phyloP scores from a whole-genome alignment of 2,329 filamentous ascomycete species.

The Teratosphaeria nubilosa region DNA sequence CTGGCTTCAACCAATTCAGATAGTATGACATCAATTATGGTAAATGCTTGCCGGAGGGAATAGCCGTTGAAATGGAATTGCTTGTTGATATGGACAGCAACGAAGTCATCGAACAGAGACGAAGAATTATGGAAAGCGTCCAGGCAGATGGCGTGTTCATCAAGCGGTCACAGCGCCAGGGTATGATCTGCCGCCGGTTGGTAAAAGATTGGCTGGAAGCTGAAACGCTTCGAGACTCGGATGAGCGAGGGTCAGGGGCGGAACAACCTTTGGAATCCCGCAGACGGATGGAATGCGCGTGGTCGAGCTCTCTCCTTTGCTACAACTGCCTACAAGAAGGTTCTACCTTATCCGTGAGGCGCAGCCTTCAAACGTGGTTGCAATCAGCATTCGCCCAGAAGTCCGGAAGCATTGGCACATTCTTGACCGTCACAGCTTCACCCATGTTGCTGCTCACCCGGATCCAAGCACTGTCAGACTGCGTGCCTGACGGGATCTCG shows the following conservation, averaged over 20 bases:
- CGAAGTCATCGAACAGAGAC: not conserved
- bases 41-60: not conserved
- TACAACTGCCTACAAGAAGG: no score
- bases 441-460: slow-evolving; percentile 10
- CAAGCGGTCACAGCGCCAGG: not conserved
- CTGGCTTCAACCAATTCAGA: not conserved
- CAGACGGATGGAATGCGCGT: no score
- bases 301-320: no score
- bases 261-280: no score
- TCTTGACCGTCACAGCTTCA: slow-evolving; percentile 11
- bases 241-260: no score
- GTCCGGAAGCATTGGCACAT: slow-evolving; percentile 11
- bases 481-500: slow-evolving; percentile 9
- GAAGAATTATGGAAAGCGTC: not conserved
- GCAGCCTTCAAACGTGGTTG: slow-evolving; percentile 11
- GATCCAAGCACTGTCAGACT: slow-evolving; percentile 9
- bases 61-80: not conserved
- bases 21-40: not conserved
- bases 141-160: not conserved
- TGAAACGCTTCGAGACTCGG: no score
- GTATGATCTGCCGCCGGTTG: not conserved
- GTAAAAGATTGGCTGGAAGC: not conserved
- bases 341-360: no score
- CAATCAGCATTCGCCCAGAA: slow-evolving; percentile 7
- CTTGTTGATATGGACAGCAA: not conserved